These are phyloP conservation scores for Ustilago hordei DNA, from an alignment of 1,284 basidiomycete genomes.

Conservation along the genomic window DNA sequence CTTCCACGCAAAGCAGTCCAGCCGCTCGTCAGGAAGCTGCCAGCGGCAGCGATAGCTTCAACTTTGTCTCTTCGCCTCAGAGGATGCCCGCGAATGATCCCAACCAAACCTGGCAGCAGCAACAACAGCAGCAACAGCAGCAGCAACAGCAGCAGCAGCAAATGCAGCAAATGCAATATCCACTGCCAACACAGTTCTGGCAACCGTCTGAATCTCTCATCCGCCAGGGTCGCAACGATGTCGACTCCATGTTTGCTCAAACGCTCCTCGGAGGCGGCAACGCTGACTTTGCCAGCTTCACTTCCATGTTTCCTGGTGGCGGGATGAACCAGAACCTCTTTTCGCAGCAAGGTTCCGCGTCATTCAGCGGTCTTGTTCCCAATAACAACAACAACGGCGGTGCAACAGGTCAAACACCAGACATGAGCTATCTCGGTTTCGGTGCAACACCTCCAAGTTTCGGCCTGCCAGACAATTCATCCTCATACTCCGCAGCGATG, in stretches of 20 bases:
- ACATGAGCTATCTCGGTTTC: neutral
- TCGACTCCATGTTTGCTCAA: slow-evolving; percentile 43
- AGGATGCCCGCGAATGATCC: slow-evolving; percentile 1
- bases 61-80: slow-evolving; percentile 8
- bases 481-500: neutral
- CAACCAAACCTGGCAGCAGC: slow-evolving; percentile 18
- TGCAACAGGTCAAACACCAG: neutral
- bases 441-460: neutral
- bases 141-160: slow-evolving; percentile 12
- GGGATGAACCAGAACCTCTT: slow-evolving; percentile 25
- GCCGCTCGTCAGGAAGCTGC: neutral
- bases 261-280: slow-evolving; percentile 39
- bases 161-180: slow-evolving; percentile 11
- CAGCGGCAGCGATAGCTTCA: neutral
- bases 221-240: slow-evolving; percentile 10
- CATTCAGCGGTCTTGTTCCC: slow-evolving; percentile 12
- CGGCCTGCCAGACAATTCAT: neutral
- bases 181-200: slow-evolving; percentile 31
- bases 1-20: slow-evolving; percentile 24
- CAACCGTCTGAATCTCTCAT: slow-evolving; percentile 9
- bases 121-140: slow-evolving; percentile 24
- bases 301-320: slow-evolving; percentile 21
- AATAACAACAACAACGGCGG: neutral
- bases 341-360: slow-evolving; percentile 3
- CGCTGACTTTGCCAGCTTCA: slow-evolving; percentile 19